These are phyloP conservation scores for Diaporthe ampelina DNA, from an alignment of 2,329 filamentous ascomycete species.

Conservation along the genomic window DNA sequence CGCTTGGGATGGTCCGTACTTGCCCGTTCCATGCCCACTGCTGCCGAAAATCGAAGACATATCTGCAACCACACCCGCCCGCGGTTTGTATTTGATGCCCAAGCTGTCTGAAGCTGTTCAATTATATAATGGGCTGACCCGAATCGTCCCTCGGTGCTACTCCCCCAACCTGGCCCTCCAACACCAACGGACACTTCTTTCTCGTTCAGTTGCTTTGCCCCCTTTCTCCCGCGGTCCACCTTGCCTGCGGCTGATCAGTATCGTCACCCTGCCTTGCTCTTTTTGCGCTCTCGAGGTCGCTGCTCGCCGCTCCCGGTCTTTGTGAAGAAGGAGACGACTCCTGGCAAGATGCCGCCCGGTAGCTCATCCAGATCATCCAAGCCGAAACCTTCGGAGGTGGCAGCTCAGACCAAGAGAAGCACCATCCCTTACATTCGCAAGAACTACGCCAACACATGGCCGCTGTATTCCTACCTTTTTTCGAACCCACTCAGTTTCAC, in stretches of 20 bases:
- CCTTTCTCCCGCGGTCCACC: neutral
- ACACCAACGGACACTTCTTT: conserved; percentile 4
- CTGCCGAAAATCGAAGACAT: conserved; percentile 42
- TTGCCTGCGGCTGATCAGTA: neutral
- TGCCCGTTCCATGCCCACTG: conserved; percentile 35
- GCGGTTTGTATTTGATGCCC: conserved; percentile 32
- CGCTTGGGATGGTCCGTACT: conserved; percentile 42
- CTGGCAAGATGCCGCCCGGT: conserved; percentile 61
- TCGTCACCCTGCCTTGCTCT: neutral
- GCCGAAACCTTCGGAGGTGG: conserved; percentile 77
- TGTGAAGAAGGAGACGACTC: neutral
- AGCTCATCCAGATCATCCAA: conserved; percentile 59
- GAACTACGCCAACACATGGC: conserved; percentile 67
- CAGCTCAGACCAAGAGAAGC: conserved; percentile 78
- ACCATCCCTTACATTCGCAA: conserved; percentile 76
- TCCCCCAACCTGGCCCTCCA: neutral
- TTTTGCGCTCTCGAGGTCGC: too few species aligned
- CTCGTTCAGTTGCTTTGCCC: neutral
- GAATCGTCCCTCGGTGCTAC: neutral
- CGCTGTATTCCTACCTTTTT: conserved; percentile 72
- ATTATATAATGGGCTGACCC: conserved; percentile 38
- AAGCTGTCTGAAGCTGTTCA: conserved; percentile 3
- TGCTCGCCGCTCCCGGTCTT: neutral
- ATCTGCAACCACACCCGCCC: conserved; percentile 39
- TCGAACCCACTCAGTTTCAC: conserved; percentile 58